phyloP scores from a whole-genome alignment of 139 green algal genomes.

The Tetradesmus obliquus region DNA sequence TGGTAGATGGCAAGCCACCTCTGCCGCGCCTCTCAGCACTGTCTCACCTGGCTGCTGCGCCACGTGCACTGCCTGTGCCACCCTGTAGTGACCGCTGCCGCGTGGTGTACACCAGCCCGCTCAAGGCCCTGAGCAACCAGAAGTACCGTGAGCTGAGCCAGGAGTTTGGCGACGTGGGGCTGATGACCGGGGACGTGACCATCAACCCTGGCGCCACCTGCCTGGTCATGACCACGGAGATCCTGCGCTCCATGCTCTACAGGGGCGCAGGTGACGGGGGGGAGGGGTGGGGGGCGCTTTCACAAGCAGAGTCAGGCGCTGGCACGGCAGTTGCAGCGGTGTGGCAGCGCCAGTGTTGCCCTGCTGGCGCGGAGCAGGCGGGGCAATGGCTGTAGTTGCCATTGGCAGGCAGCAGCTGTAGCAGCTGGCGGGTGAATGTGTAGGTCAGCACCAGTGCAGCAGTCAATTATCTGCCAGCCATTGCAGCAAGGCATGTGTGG shows the following conservation, averaged over 20 bases:
- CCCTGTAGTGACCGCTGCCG: slow-evolving; percentile 69
- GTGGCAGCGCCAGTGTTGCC: too few relatives aligned
- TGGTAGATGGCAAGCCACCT: neutral
- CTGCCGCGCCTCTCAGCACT: neutral
- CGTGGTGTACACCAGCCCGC: slow-evolving; percentile 95
- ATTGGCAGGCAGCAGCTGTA: neutral
- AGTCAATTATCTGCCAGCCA: neutral
- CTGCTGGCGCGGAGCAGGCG: neutral
- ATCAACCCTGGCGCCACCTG: slow-evolving; percentile 91
- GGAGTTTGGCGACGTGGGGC: slow-evolving; percentile 79
- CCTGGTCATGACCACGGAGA: slow-evolving; percentile 99
- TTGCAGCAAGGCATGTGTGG: neutral
- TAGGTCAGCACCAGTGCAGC: neutral
- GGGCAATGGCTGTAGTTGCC: neutral
- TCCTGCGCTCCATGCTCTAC: slow-evolving; percentile 95
- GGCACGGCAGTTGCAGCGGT: too few relatives aligned
- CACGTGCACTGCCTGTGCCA: too few relatives aligned
- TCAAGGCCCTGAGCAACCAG: slow-evolving; percentile 98
- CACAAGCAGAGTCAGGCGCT: neutral
- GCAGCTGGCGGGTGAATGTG: neutral
- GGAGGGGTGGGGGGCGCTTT: neutral
- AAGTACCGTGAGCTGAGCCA: slow-evolving; percentile 77
- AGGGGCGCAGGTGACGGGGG: slow-evolving; percentile 57
- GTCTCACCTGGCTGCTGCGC: neutral
- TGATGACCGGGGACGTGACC: slow-evolving; percentile 93